Conservation (phyloP, 495 filamentous ascomycete genomes). For the Talaromyces trachyspermus region DNA sequence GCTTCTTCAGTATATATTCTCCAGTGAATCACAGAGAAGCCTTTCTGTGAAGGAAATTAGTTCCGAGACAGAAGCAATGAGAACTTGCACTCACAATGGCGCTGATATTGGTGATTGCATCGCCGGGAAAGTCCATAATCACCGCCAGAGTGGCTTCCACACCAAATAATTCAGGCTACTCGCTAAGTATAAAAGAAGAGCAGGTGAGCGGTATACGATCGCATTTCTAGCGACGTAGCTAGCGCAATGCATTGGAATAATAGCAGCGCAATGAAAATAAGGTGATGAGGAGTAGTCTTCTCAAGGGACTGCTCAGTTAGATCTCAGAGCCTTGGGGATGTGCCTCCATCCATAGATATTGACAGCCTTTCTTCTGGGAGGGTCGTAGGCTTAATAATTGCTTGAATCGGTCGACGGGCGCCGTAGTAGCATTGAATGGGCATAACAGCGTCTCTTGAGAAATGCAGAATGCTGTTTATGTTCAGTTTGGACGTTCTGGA, state of each 20-base stretch:
- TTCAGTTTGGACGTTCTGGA: too few relatives aligned
- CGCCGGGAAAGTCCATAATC: slow-evolving; percentile 44
- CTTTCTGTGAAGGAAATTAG: slow-evolving; percentile 23
- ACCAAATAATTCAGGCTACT: slow-evolving; percentile 21
- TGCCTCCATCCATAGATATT: too few relatives aligned
- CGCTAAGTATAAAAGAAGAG: slow-evolving; percentile 4
- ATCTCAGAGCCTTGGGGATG: background rate
- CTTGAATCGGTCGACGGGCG: too few relatives aligned
- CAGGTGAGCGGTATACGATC: slow-evolving; percentile 3
- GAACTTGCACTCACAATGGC: slow-evolving; percentile 31
- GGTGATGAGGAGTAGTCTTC: too few relatives aligned
- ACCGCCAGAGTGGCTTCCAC: slow-evolving; percentile 15
- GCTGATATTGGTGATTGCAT: slow-evolving; percentile 40
- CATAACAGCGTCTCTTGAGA: too few relatives aligned
- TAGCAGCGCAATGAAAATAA: background rate
- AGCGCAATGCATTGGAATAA: slow-evolving; percentile 1
- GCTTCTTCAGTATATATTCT: slow-evolving; percentile 42
- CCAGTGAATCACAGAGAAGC: slow-evolving; percentile 43
- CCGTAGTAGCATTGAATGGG: too few relatives aligned
- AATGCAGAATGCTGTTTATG: too few relatives aligned
- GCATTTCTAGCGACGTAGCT: slow-evolving; percentile 3
- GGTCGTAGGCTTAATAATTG: too few relatives aligned
- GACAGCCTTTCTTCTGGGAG: too few relatives aligned
- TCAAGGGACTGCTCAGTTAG: too few relatives aligned
- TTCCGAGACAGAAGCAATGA: background rate